These are phyloP conservation scores for Aspergillus floridensis DNA, from an alignment of 2,329 filamentous ascomycete species.

Conservation along the genomic window DNA sequence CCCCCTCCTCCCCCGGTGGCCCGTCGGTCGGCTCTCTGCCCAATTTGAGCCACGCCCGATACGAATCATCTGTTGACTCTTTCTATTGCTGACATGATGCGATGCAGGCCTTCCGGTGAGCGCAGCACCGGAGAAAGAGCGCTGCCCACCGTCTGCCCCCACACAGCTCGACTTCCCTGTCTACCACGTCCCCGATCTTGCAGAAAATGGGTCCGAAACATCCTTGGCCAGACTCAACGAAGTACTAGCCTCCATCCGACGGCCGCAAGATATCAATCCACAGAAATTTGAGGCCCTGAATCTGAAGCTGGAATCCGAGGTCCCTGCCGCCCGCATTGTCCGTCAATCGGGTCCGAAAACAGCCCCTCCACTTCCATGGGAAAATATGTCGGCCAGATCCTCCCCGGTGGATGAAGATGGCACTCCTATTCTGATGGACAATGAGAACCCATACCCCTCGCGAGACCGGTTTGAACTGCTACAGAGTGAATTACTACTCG, in stretches of 20 bases:
- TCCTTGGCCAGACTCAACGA: conserved; percentile 42
- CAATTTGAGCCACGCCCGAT: not conserved
- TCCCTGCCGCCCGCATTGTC: conserved; percentile 38
- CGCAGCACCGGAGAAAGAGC: conserved; percentile 41
- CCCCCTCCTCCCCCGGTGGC: too few species aligned
- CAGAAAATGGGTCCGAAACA: conserved; percentile 33
- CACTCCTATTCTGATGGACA: conserved; percentile 42
- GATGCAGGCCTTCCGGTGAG: conserved; percentile 30
- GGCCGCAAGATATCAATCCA: conserved; percentile 40
- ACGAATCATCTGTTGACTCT: not conserved
- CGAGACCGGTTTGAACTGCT: conserved; percentile 50
- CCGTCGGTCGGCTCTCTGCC: not conserved
- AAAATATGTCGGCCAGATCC: conserved; percentile 15
- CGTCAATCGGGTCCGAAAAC: conserved; percentile 32
- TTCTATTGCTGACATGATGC: conserved; percentile 15
- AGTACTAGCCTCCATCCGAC: conserved; percentile 44
- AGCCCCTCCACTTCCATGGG: conserved; percentile 42
- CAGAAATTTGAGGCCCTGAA: conserved; percentile 44
- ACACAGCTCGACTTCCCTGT: conserved; percentile 54
- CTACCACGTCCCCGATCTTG: conserved; percentile 41
- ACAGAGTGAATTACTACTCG: conserved; percentile 51
- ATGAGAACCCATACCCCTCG: conserved; percentile 49
- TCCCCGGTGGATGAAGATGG: conserved; percentile 22
- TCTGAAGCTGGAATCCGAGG: conserved; percentile 36
- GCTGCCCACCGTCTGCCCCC: conserved; percentile 49